Evolutionary conservation across 768 basidiomycete species (phyloP).

Genomic region (Lactarius hengduanensis): DNA sequence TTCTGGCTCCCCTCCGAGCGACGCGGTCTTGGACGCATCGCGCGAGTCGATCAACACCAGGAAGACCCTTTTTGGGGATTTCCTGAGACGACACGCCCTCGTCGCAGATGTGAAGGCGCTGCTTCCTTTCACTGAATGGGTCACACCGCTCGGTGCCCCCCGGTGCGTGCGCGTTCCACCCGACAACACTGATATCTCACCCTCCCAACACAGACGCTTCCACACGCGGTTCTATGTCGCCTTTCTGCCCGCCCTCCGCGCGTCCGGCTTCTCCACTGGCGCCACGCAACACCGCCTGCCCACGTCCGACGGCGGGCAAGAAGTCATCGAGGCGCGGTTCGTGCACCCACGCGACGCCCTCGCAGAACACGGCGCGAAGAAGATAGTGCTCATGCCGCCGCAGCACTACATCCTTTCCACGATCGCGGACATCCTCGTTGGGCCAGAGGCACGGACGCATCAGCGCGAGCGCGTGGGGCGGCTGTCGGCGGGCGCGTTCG

Average conservation of each 20-base stretch:
- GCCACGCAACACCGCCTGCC: slow-evolving; percentile 57
- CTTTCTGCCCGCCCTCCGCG: slow-evolving; percentile 49
- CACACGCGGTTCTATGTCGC: slow-evolving; percentile 67
- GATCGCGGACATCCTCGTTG: slow-evolving; percentile 51
- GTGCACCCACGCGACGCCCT: slow-evolving; percentile 54
- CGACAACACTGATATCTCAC: too few species aligned
- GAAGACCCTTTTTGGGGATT: slow-evolving; percentile 49
- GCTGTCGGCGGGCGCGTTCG: slow-evolving; percentile 57
- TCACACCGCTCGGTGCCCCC: slow-evolving; percentile 57
- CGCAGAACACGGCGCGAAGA: slow-evolving; percentile 47
- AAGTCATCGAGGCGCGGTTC: slow-evolving; percentile 69
- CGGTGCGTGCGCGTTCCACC: slow-evolving; percentile 44
- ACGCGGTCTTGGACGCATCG: slow-evolving; percentile 49
- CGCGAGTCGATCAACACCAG: slow-evolving; percentile 57
- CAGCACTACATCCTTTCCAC: slow-evolving; percentile 71
- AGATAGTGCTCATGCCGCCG: slow-evolving; percentile 67
- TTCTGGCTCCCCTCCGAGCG: slow-evolving; percentile 32
- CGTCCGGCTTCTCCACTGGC: slow-evolving; percentile 53
- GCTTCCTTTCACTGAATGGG: slow-evolving; percentile 73
- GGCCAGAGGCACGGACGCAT: slow-evolving; percentile 40
- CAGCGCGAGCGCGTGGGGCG: slow-evolving; percentile 47
- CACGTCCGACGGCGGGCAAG: slow-evolving; percentile 66
- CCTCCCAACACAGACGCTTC: slow-evolving; percentile 52
- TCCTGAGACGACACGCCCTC: slow-evolving; percentile 48
- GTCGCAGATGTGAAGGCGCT: slow-evolving; percentile 46